Evolutionary conservation across 2,329 filamentous ascomycete species (phyloP).

Genomic region (Colletotrichum caudatum): DNA sequence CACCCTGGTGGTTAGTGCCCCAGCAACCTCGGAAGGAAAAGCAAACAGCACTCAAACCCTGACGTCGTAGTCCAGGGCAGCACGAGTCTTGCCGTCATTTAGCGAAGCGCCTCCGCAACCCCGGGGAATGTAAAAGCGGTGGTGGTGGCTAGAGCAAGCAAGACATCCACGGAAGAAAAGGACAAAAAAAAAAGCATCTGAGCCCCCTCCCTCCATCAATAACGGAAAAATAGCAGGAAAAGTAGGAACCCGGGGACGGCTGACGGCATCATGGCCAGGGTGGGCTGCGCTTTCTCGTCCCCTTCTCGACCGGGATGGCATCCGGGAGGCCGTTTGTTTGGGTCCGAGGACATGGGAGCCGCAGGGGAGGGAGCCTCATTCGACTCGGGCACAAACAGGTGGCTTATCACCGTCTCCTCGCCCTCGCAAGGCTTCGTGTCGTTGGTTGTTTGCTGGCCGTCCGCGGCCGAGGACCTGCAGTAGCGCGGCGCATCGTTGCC

Average conservation of each 20-base stretch:
- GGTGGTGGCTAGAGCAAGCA: neutral
- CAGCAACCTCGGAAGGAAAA: conserved; percentile 27
- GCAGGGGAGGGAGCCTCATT: neutral
- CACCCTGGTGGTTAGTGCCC: conserved; percentile 29
- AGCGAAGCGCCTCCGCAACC: conserved; percentile 1
- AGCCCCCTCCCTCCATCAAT: neutral
- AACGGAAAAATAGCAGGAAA: neutral
- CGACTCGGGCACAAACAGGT: neutral
- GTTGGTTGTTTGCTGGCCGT: neutral
- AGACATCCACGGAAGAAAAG: neutral
- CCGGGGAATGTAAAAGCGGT: neutral
- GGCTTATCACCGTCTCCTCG: neutral
- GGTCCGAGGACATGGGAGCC: neutral
- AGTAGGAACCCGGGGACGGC: neutral
- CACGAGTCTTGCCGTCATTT: conserved; percentile 20
- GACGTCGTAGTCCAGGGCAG: conserved; percentile 20
- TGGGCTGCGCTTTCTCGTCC: neutral
- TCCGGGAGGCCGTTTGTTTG: conserved; percentile 7
- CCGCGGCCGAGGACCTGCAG: conserved; percentile 11
- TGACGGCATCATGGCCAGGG: neutral
- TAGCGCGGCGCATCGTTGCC: conserved; percentile 31
- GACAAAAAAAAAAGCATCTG: conserved; percentile 23
- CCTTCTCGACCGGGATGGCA: neutral
- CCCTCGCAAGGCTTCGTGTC: neutral
- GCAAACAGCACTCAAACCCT: conserved; percentile 22